Percentiles rank a stretch among this genome's conserved stretches.
phyloP scores from a whole-genome alignment of 2,329 filamentous ascomycete genomes.

The Cryphonectria naterciae region DNA sequence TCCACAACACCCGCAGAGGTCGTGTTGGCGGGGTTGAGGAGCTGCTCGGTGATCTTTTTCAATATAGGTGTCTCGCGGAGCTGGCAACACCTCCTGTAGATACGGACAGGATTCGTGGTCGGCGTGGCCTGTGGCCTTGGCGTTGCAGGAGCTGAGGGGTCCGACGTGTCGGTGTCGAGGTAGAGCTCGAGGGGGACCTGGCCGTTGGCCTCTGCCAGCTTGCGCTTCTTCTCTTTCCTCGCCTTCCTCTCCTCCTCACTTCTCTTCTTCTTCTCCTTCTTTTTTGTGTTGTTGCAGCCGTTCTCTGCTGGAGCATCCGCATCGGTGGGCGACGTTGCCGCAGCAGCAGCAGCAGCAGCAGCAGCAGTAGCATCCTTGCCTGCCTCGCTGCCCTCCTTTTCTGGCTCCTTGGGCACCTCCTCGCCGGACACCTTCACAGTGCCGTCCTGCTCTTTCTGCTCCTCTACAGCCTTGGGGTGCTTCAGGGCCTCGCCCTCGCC shows the following conservation, averaged over 20 bases:
- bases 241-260: conserved; percentile 93
- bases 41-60: conserved; percentile 88
- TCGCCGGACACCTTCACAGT: conserved; percentile 49
- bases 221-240: conserved; percentile 84
- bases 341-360: too few species aligned
- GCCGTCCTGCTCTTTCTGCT: conserved; percentile 54
- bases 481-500: conserved; percentile 77
- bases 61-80: conserved; percentile 89
- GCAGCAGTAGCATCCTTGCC: conserved; percentile 30
- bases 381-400: conserved; percentile 38
- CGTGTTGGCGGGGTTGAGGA: conserved; percentile 71
- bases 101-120: conserved; percentile 87
- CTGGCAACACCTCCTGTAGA: conserved; percentile 94
- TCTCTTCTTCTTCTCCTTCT: conserved; percentile 95
- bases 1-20: conserved; percentile 74
- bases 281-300: conserved; percentile 57
- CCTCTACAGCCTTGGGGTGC: conserved; percentile 62
- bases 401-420: conserved; percentile 44
- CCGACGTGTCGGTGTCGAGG: conserved; percentile 67
- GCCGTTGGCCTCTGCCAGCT: conserved; percentile 85
- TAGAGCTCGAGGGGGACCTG: conserved; percentile 82
- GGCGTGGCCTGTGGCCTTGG: conserved; percentile 67
- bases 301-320: conserved; percentile 15
- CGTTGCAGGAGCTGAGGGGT: conserved; percentile 36
- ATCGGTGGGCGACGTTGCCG: conserved; percentile 17